A percentile compares a stretch with the other conserved stretches of the same genome.
These are phyloP conservation scores for Phytophthora melonis DNA, from an alignment of 352 stramenopile genomes.

Conservation along the genomic window DNA sequence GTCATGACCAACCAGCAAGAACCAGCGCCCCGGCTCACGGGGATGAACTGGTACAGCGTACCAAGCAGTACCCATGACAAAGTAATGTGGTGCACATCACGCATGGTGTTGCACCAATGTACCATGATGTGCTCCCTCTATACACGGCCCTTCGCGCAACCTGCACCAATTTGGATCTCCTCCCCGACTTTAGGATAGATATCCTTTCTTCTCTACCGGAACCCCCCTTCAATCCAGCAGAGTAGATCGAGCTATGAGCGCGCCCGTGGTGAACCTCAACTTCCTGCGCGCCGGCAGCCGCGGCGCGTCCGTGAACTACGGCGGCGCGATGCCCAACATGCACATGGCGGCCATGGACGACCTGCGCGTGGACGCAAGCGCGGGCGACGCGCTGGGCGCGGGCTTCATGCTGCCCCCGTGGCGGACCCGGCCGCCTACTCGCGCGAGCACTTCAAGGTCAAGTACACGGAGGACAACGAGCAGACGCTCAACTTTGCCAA, in stretches of 20 bases:
- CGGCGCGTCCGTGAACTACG: constrained; percentile 72
- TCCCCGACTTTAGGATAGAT: too few relatives aligned
- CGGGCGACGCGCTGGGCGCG: constrained; percentile 44
- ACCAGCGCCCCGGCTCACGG: too few relatives aligned
- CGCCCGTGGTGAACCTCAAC: constrained; percentile 67
- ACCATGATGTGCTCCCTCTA: neutral
- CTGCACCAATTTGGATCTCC: constrained; percentile 16
- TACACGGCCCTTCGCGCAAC: constrained; percentile 10
- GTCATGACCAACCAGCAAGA: too few relatives aligned
- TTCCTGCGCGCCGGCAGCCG: constrained; percentile 77
- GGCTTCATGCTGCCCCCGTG: constrained; percentile 80
- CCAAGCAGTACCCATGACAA: neutral
- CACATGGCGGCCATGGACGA: constrained; percentile 48
- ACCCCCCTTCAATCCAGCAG: too few relatives aligned
- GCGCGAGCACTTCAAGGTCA: constrained; percentile 96
- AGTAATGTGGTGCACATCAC: neutral
- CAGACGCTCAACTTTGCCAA: constrained; percentile 98
- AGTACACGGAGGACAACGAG: constrained; percentile 96
- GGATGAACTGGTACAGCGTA: too few relatives aligned
- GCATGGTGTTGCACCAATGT: neutral
- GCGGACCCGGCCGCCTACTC: constrained; percentile 95
- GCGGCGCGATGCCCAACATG: constrained; percentile 83
- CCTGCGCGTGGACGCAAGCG: constrained; percentile 36
- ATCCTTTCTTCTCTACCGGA: too few relatives aligned
- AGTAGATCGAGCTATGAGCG: constrained; percentile 33